Evolutionary conservation across 768 basidiomycete genomes (phyloP).

Genomic region (Piloderma croceum): DNA sequence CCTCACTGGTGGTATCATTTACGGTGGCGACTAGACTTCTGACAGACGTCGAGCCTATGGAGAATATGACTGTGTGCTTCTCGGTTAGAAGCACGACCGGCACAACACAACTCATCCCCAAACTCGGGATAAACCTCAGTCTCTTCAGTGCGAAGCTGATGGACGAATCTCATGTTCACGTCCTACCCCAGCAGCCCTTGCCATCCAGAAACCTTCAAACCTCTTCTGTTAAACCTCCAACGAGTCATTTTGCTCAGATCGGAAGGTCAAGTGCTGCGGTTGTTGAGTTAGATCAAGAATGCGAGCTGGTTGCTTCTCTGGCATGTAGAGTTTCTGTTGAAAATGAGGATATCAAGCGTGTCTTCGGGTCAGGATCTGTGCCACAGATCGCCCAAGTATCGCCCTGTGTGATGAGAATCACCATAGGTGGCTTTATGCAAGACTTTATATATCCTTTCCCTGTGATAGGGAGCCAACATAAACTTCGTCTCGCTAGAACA

Average conservation of each 20-base stretch:
- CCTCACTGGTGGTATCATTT: slow-evolving; percentile 15
- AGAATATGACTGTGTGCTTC: slow-evolving; percentile 27
- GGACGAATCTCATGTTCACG: slow-evolving; percentile 16
- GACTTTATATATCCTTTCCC: too few species aligned
- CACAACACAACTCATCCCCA: slow-evolving; percentile 18
- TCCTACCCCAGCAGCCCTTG: slow-evolving; percentile 16
- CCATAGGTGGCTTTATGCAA: too few species aligned
- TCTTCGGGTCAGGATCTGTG: slow-evolving; percentile 11
- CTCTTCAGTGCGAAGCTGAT: slow-evolving; percentile 15
- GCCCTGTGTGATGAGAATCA: slow-evolving; percentile 27
- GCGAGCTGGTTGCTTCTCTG: slow-evolving; percentile 10
- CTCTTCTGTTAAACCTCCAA: slow-evolving; percentile 1
- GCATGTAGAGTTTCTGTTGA: slow-evolving; percentile 10
- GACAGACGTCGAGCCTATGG: slow-evolving; percentile 19
- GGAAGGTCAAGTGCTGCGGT: slow-evolving; percentile 4
- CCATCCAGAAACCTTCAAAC: neutral
- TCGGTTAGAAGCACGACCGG: slow-evolving; percentile 15
- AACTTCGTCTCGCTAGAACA: slow-evolving; percentile 47
- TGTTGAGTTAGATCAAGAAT: slow-evolving; percentile 13
- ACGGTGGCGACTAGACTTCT: slow-evolving; percentile 15
- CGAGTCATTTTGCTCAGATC: slow-evolving; percentile 7
- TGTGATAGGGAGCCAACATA: slow-evolving; percentile 30
- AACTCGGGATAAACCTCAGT: slow-evolving; percentile 8
- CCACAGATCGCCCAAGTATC: slow-evolving; percentile 23
- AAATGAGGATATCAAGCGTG: slow-evolving; percentile 1